Evolutionary conservation across 169 alveolate species (phyloP).

Genomic region (Eimeria zaria): DNA sequence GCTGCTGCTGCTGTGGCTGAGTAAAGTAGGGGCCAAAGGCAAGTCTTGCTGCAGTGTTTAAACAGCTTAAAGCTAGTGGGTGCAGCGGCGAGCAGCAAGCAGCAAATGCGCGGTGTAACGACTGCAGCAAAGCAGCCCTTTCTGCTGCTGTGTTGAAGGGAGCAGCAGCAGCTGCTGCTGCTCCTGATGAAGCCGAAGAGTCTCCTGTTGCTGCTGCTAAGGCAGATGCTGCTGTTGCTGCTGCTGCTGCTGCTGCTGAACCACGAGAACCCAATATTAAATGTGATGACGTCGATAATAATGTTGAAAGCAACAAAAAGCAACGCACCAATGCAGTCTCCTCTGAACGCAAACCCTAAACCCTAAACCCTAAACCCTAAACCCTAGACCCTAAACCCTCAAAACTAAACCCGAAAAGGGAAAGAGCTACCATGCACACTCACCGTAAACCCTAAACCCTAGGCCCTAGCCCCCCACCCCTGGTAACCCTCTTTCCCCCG

Average conservation of each 20-base stretch:
- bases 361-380: constrained; percentile 12
- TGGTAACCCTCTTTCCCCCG: too few relatives aligned
- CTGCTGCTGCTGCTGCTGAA: too few relatives aligned
- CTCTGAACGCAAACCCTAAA: constrained; percentile 39
- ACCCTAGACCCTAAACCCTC: constrained; percentile 35
- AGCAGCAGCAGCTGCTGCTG: constrained; percentile 27
- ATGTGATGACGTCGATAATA: constrained; percentile 9
- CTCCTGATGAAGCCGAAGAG: not conserved
- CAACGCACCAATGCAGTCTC: constrained; percentile 60
- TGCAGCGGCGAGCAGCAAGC: constrained; percentile 47
- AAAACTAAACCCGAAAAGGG: too few relatives aligned
- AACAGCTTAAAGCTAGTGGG: constrained; percentile 16
- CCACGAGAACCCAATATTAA: constrained; percentile 16
- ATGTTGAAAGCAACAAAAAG: constrained; percentile 8
- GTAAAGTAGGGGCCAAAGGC: constrained; percentile 29
- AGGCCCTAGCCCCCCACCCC: too few relatives aligned
- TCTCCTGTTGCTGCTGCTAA: not conserved
- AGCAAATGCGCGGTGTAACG: constrained; percentile 30
- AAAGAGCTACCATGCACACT: too few relatives aligned
- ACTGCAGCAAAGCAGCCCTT: constrained; percentile 27
- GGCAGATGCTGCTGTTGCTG: constrained; percentile 38
- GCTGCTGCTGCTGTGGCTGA: constrained; percentile 32
- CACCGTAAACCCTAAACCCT: not conserved
- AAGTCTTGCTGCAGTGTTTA: constrained; percentile 12
- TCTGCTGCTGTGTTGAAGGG: constrained; percentile 32